These are phyloP conservation scores for Hanseniaspora singularis DNA, from an alignment of 805 yeast genomes.

Conservation along the genomic window DNA sequence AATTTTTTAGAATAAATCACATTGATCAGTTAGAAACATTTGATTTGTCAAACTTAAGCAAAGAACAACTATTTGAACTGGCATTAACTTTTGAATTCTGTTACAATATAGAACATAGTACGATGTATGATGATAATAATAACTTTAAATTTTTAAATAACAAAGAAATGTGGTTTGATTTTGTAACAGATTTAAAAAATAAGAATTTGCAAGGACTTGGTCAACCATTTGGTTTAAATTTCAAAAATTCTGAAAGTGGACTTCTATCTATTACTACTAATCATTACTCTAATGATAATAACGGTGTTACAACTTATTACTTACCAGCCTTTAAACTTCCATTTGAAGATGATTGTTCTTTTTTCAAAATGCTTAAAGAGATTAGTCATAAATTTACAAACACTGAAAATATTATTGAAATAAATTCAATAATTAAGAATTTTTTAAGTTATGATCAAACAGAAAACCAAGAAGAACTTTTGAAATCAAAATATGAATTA, in stretches of 20 bases:
- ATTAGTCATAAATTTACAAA: background rate
- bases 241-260: background rate
- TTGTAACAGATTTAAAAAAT: background rate
- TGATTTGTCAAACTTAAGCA: background rate
- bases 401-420: background rate
- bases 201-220: background rate
- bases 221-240: background rate
- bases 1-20: background rate
- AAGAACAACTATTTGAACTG: background rate
- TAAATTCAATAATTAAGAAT: background rate
- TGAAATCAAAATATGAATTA: conserved; percentile 1
- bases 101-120: background rate
- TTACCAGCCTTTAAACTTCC: conserved; percentile 1
- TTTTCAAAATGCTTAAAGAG: conserved; percentile 2
- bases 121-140: background rate
- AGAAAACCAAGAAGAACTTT: background rate
- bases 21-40: background rate
- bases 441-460: background rate
- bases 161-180: background rate
- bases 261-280: no score
- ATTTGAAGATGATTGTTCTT: background rate
- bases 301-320: background rate
- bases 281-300: no score
- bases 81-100: background rate
- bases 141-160: background rate